phyloP scores from a whole-genome alignment of 2,329 filamentous ascomycete species.

The Colletotrichum paranaense region DNA sequence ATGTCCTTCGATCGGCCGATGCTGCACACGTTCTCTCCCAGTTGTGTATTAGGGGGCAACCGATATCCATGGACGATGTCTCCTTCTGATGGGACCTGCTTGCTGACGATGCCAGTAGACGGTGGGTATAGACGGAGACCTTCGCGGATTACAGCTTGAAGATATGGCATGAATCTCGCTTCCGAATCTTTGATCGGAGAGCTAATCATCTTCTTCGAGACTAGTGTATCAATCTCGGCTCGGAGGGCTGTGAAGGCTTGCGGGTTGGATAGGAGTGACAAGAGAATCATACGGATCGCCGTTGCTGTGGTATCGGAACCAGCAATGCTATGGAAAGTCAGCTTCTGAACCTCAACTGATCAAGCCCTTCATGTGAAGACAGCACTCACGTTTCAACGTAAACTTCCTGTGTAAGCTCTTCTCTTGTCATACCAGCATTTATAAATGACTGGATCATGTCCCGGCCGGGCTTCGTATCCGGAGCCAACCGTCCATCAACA shows the following conservation, averaged over 20 bases:
- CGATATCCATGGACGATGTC: constrained; percentile 48
- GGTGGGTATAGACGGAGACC: constrained; percentile 61
- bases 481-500: constrained; percentile 42
- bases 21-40: constrained; percentile 54
- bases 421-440: constrained; percentile 40
- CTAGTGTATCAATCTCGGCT: constrained; percentile 56
- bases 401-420: constrained; percentile 43
- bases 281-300: constrained; percentile 56
- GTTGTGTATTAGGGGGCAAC: constrained; percentile 49
- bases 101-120: constrained; percentile 59
- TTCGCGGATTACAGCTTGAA: constrained; percentile 65
- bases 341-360: neutral
- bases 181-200: constrained; percentile 47
- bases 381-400: constrained; percentile 35
- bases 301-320: constrained; percentile 50
- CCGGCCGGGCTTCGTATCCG: constrained; percentile 40
- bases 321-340: constrained; percentile 39
- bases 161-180: constrained; percentile 51
- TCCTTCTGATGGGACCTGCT: constrained; percentile 57
- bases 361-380: neutral
- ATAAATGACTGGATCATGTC: constrained; percentile 49
- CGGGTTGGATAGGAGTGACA: constrained; percentile 63
- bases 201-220: constrained; percentile 26
- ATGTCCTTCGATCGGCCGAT: constrained; percentile 49
- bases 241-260: constrained; percentile 57